A percentile compares a stretch with the other conserved stretches of the same genome.
These are phyloP conservation scores for Aureococcus anophagefferens DNA, from an alignment of 108 stramenopile species.

Conservation along the genomic window DNA sequence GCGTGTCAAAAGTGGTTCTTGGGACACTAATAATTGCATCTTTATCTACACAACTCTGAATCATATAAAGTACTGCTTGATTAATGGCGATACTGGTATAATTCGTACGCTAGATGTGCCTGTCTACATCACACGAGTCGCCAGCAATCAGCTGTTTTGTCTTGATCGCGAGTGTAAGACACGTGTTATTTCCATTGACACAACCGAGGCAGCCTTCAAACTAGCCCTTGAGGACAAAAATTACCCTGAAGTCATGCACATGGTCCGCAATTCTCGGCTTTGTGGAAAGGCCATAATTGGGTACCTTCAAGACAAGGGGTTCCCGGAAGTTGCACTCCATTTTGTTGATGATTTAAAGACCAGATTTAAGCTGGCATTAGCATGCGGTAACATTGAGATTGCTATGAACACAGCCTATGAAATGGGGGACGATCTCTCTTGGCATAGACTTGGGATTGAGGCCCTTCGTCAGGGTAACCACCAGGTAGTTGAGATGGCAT, in stretches of 20 bases:
- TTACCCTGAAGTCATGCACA: conserved; percentile 95
- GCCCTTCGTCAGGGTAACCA: conserved; percentile 92
- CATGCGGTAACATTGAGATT: conserved; percentile 95
- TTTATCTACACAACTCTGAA: conserved; percentile 93
- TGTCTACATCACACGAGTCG: conserved; percentile 78
- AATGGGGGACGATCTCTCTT: conserved; percentile 66
- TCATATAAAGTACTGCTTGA: conserved; percentile 94
- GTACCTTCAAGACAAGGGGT: conserved; percentile 92
- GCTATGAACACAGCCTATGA: conserved; percentile 90
- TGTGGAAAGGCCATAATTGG: conserved; percentile 93
- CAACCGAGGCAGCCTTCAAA: conserved; percentile 92
- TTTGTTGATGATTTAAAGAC: conserved; percentile 93
- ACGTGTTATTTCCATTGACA: conserved; percentile 75
- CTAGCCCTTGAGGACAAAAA: conserved; percentile 46
- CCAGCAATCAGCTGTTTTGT: conserved; percentile 77
- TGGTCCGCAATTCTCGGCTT: conserved; percentile 81
- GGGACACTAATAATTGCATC: conserved; percentile 85
- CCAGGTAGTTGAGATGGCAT: conserved; percentile 95
- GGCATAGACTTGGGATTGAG: conserved; percentile 87
- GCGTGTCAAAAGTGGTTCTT: conserved; percentile 88
- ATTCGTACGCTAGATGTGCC: conserved; percentile 91
- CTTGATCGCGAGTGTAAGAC: conserved; percentile 90
- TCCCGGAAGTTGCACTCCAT: conserved; percentile 96
- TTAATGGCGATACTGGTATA: conserved; percentile 90
- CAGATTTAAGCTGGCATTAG: conserved; percentile 88